A percentile compares a stretch with the other conserved stretches of the same genome.
Conservation (phyloP, 345 rosid species). For the Citrus mangshanensis region DNA sequence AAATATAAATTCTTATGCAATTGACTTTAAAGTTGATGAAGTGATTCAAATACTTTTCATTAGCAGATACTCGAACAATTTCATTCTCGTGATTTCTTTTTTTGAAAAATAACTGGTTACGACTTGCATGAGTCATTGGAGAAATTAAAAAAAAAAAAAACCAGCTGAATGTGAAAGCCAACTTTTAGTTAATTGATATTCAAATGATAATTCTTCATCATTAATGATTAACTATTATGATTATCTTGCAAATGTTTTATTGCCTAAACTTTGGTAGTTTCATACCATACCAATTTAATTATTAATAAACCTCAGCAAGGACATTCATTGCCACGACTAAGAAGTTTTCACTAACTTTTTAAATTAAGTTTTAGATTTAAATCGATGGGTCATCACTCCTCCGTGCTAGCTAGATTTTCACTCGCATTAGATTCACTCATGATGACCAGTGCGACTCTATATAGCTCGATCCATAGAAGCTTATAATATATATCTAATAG, state of each 20-base stretch:
- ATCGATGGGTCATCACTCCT: not conserved
- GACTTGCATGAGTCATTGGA: no score
- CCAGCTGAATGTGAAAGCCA: not conserved
- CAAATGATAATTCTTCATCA: not conserved
- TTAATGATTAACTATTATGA: not conserved
- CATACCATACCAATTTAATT: not conserved
- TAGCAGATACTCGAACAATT: fast-evolving
- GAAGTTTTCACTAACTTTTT: not conserved
- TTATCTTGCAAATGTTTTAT: not conserved
- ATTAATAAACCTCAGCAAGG: not conserved
- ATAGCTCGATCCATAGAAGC: no score
- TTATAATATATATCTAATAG: no score
- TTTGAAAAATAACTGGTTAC: no score
- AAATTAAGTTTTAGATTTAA: not conserved
- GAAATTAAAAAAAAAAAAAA: no score
- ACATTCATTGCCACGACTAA: not conserved
- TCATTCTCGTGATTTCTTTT: no score
- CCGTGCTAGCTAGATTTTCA: no score
- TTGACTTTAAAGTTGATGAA: fast-evolving
- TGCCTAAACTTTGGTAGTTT: not conserved
- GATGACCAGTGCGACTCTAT: no score
- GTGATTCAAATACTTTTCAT: no score
- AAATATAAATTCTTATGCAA: not conserved
- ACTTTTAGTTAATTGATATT: not conserved
- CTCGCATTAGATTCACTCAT: no score